Base-by-base conservation (phyloP, 495 filamentous ascomycete genomes). In the Hyaloscypha bicolor region DNA sequence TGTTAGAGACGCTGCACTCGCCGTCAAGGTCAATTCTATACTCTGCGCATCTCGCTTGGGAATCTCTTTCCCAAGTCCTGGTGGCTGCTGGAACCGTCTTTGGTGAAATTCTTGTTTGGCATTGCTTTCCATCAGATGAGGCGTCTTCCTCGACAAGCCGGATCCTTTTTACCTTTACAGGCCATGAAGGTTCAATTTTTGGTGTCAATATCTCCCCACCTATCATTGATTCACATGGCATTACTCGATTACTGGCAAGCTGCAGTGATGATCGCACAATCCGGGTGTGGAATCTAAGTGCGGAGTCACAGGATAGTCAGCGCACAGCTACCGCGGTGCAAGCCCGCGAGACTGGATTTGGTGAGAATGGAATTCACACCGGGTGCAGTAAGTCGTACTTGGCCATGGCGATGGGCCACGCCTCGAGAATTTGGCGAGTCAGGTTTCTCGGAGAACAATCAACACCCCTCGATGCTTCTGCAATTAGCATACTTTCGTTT, bases 221-320 rank as follows among this genome's bases (percentile, higher is more conserved):
- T 42, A 79, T 94, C 5, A 63, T 71, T 11, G 68, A 73, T 12
- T 63, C 77, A 6, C 74, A 71, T 5, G 78, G 74, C 11, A 73
- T 76, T 22, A 77, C 78, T 22, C 82, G 91, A 53, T 68, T 96
- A 14, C 78, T 99, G 3, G 91, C 91, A 30, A 97, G 93, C 65
- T 99, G 95, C 73, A 97, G 94, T 70, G 95, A 99, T 76, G 95
- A 99, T 76, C 84, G 95, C 60, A 96, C 93, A 0, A 87, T 99
- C 33, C 82, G 93, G 35, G 78, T 98, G 0, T 98, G 96, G 96
- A 88, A 97, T 69, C 85, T 99, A 22, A 48, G 57, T 16, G 57
- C 16, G 21, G 66, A 66, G 9, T 14, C 25, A 37, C 25, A 16
- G 31, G 16, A 6, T 6, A 32, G 5, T 25, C 55, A 8, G 21